phyloP scores from a whole-genome alignment of 345 rosid species.

The Balakata baccata region DNA sequence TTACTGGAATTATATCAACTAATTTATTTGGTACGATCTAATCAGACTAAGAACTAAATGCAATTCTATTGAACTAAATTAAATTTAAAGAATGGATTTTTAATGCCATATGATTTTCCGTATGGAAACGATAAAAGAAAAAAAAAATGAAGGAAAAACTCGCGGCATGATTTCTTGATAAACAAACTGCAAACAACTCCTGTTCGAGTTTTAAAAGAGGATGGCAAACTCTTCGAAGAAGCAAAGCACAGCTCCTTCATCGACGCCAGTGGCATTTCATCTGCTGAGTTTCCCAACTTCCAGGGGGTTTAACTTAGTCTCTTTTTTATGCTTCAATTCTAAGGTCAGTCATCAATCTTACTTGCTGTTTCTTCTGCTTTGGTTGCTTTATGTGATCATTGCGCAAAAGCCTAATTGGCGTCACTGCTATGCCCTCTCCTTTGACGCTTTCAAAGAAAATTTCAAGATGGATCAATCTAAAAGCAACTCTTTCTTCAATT shows the following conservation, averaged over 20 bases:
- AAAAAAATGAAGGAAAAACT: too few relatives aligned
- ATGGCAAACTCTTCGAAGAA: neutral
- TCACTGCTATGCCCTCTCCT: constrained; percentile 30
- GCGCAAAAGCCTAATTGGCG: neutral
- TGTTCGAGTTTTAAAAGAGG: too few relatives aligned
- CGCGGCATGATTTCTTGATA: too few relatives aligned
- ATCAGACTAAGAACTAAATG: too few relatives aligned
- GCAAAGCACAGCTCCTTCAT: neutral
- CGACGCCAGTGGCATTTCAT: neutral
- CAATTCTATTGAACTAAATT: too few relatives aligned
- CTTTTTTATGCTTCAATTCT: constrained; percentile 9
- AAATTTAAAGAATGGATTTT: too few relatives aligned
- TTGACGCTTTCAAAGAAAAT: constrained; percentile 29
- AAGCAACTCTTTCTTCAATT: constrained; percentile 31
- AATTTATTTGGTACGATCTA: too few relatives aligned
- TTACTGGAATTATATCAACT: too few relatives aligned
- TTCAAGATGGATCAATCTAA: constrained; percentile 26
- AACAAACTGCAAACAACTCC: too few relatives aligned
- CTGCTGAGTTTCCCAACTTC: neutral
- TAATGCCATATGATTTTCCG: too few relatives aligned
- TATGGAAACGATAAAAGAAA: too few relatives aligned
- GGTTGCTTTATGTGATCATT: neutral
- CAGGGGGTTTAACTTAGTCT: neutral
- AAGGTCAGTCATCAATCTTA: constrained; percentile 19
- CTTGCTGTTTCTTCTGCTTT: neutral